Evolutionary conservation across 2,329 filamentous ascomycete genomes (phyloP).

Genomic region (Massarina eburnea): DNA sequence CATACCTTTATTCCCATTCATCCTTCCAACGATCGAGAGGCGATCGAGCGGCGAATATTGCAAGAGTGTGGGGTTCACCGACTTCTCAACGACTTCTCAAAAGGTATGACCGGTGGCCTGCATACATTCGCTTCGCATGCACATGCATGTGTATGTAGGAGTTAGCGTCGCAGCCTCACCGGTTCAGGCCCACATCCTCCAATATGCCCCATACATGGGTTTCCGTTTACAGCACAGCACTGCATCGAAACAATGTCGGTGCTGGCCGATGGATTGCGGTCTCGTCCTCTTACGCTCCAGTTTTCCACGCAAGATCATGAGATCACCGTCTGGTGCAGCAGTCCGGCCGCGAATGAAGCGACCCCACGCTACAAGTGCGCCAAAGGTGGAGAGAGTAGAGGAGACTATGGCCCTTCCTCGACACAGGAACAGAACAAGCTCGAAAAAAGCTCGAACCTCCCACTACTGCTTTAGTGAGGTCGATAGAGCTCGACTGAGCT

Average conservation of each 20-base stretch:
- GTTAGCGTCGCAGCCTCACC: conserved; percentile 32
- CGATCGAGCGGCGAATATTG: neutral
- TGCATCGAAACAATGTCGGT: neutral
- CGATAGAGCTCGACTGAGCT: neutral
- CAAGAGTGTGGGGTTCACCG: conserved; percentile 18
- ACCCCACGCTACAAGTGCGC: neutral
- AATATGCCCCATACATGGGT: neutral
- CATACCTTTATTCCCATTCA: too few relatives aligned
- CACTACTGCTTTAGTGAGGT: neutral
- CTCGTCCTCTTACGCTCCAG: neutral
- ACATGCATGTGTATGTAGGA: conserved; percentile 2
- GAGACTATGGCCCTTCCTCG: too few relatives aligned
- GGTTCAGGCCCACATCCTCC: conserved; percentile 12
- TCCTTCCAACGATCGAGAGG: neutral
- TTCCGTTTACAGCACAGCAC: neutral
- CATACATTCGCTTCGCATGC: conserved; percentile 11
- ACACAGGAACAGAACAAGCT: neutral
- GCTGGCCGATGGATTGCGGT: neutral
- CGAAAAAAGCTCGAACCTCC: neutral
- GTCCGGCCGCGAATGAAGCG: neutral
- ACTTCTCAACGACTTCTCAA: too few relatives aligned
- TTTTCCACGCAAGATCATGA: neutral
- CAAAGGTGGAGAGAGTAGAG: neutral
- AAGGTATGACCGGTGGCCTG: conserved; percentile 19
- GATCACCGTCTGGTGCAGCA: neutral